A percentile compares a stretch with the other conserved stretches of the same genome.
Evolutionary conservation across 106 monocot genomes (phyloP).

Genomic region (Acorus calamus): DNA sequence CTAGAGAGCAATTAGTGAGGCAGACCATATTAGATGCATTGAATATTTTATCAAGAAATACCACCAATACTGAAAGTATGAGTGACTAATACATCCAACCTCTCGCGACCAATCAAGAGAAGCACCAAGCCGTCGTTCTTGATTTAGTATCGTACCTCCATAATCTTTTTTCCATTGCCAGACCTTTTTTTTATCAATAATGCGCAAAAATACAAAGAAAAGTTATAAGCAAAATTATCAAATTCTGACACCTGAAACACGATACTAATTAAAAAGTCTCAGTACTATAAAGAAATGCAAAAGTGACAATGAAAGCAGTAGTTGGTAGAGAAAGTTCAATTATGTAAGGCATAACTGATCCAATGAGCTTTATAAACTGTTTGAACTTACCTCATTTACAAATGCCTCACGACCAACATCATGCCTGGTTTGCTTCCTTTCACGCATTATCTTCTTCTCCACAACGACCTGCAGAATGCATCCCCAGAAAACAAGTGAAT

Average conservation of each 20-base stretch:
- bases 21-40: too few species aligned
- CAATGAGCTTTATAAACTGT: too few species aligned
- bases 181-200: slow-evolving; percentile 33
- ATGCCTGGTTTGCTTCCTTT: slow-evolving; percentile 70
- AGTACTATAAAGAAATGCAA: too few species aligned
- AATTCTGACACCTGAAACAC: background rate
- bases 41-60: too few species aligned
- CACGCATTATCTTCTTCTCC: slow-evolving; percentile 94
- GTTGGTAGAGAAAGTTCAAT: too few species aligned
- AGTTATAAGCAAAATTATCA: background rate
- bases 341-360: too few species aligned
- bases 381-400: slow-evolving; percentile 59
- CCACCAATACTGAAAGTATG: too few species aligned
- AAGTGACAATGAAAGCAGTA: too few species aligned
- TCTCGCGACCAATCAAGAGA: slow-evolving; percentile 98
- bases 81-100: slow-evolving; percentile 18
- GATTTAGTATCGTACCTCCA: slow-evolving; percentile 87
- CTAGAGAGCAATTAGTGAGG: too few species aligned
- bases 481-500: too few species aligned
- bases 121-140: slow-evolving; percentile 82
- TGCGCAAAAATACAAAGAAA: background rate
- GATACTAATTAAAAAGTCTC: background rate
- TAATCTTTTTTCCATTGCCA: slow-evolving; percentile 94
- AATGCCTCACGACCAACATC: slow-evolving; percentile 80
- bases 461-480: slow-evolving; percentile 59